Evolutionary conservation across 2,329 filamentous ascomycete genomes (phyloP), one percentile per base, ranked within the genome.

Genomic region (Fusarium vanettenii): DNA sequence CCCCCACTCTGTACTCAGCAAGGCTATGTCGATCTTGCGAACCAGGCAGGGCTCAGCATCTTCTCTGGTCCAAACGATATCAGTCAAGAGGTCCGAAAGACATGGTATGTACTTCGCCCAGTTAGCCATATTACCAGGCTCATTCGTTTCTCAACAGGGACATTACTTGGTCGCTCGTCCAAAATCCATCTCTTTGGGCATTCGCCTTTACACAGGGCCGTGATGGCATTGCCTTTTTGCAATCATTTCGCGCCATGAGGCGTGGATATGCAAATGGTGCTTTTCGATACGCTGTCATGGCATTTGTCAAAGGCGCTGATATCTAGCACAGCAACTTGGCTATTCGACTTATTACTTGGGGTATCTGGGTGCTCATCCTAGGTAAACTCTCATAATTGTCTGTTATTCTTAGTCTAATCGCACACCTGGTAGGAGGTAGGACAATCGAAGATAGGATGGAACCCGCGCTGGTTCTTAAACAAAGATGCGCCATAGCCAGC

Each of bases 201-300:
- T 90, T 91, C 71, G 89, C 89, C 6, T 86, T 91, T 48, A 87
- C 88, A 25, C 89, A 91, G 75, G 89, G 89, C 13, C 82, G 89
- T 60, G 89, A 91, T 72, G 89, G 89, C 3, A 86, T 91, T 48
- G 88, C 89, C 5, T 91, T 91, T 73, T 80, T 91, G 67, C 89
- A 91, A 78, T 87, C 89, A 1, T 91, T 91, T 81, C 85, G 89
- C 18, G 89, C 89, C 8, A 91, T 91, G 89, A 83, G 89, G 71
- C 84, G 89, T 67, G 89, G 89, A 0, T 91, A 90, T 76, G 86
- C 86, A 0, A 90, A 90, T 67, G 89, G 88, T 7, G 88, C 85
- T 10, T 91, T 91, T 78, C 83, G 86, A 41, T 91, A 91, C 76
- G 88, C 88, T 20, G 87, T 91, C 13, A 89, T 91, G 85, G 85